Evolutionary conservation across 2,329 filamentous ascomycete genomes (phyloP).

Genomic region (Colletotrichum aenigma): DNA sequence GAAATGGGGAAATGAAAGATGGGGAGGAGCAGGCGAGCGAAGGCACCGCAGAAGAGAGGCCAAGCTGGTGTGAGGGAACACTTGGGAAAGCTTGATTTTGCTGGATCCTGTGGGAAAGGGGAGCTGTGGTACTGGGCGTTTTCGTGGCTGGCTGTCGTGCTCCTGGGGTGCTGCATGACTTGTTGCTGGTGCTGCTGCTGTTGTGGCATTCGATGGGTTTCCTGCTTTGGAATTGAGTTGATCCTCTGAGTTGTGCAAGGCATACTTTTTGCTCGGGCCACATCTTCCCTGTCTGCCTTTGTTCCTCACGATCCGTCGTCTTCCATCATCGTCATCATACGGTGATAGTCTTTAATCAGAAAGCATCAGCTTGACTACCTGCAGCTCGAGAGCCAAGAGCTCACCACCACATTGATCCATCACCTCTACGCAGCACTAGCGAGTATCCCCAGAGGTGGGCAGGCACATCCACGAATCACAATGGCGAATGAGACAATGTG

Average conservation of each 20-base stretch:
- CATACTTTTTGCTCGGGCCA: not conserved
- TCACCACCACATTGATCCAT: not conserved
- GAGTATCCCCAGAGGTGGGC: not conserved
- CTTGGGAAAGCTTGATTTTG: constrained; percentile 16
- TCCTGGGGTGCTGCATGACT: not conserved
- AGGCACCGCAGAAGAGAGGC: not conserved
- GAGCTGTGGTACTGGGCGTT: not conserved
- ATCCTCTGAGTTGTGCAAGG: not conserved
- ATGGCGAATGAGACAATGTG: not conserved
- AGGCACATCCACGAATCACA: not conserved
- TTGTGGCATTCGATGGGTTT: not conserved
- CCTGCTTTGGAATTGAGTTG: not conserved
- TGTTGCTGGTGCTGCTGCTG: not conserved
- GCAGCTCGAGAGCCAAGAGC: not conserved
- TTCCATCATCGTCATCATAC: not conserved
- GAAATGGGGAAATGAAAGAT: constrained; percentile 4
- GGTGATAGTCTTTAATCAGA: not conserved
- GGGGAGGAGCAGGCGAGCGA: not conserved
- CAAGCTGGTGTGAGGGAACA: not conserved
- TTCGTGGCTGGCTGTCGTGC: not conserved
- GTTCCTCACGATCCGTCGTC: not conserved
- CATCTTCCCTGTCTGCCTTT: not conserved
- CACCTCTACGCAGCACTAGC: not conserved
- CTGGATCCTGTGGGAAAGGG: constrained; percentile 2
- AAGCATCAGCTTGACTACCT: not conserved